Evolutionary conservation across 106 monocot species (phyloP).

Genomic region (Dioscorea alata): DNA sequence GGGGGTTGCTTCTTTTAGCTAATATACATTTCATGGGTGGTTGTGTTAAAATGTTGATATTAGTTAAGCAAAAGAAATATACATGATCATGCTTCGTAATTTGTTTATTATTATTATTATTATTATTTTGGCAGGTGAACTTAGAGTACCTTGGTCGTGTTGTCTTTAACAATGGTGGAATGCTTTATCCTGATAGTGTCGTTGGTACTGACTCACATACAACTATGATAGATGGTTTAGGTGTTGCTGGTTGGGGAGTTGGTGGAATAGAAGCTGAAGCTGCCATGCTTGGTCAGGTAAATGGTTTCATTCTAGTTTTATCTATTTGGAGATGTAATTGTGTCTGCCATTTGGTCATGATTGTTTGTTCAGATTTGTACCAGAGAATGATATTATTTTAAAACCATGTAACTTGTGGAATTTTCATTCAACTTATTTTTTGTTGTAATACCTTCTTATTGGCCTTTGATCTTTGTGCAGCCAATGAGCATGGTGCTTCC

Average conservation of each 20-base stretch:
- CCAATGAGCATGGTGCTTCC: constrained; percentile 96
- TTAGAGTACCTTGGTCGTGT: constrained; percentile 94
- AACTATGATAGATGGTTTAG: constrained; percentile 97
- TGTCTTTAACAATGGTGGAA: constrained; percentile 72
- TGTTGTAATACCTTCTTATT: not conserved
- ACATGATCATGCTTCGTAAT: too few species aligned
- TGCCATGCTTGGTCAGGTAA: constrained; percentile 96
- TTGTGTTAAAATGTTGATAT: too few species aligned
- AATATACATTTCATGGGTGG: too few species aligned
- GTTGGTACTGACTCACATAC: constrained; percentile 99
- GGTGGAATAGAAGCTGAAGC: constrained; percentile 99
- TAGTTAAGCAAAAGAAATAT: too few species aligned
- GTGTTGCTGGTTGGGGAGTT: constrained; percentile 90
- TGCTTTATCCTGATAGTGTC: constrained; percentile 91
- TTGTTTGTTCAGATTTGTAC: too few species aligned
- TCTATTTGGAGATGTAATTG: not conserved
- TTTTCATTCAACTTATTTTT: not conserved
- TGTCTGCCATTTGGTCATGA: too few species aligned
- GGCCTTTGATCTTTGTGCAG: constrained; percentile 22
- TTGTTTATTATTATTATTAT: too few species aligned
- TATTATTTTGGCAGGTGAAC: constrained; percentile 57
- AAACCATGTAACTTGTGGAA: not conserved
- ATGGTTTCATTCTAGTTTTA: not conserved
- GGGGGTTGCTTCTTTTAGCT: not conserved
- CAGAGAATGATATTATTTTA: too few species aligned